Evolutionary conservation across 2,329 filamentous ascomycete species (phyloP).

Genomic region (Epichloe bromicola): DNA sequence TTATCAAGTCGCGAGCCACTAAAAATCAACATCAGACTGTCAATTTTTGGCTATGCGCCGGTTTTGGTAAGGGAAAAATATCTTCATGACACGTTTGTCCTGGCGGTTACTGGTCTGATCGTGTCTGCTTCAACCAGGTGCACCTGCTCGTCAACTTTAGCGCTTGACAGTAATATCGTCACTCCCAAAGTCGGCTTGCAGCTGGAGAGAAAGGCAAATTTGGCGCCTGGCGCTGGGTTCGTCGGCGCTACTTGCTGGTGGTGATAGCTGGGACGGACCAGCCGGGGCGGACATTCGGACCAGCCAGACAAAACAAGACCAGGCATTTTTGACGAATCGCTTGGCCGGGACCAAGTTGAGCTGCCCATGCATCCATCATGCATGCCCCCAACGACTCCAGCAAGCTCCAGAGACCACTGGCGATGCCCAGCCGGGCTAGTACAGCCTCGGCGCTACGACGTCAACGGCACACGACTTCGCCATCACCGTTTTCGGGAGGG

Average conservation of each 20-base stretch:
- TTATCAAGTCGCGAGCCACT: no score
- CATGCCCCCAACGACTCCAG: neutral
- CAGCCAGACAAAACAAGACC: neutral
- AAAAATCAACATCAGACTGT: no score
- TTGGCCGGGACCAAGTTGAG: neutral
- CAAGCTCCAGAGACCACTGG: neutral
- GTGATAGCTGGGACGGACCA: no score
- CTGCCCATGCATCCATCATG: neutral
- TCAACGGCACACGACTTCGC: neutral
- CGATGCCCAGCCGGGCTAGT: neutral
- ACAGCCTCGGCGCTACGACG: constrained; percentile 3
- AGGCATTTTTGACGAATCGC: neutral
- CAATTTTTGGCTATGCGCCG: no score
- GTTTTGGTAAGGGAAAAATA: no score
- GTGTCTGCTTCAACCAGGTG: no score
- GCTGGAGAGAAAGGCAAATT: neutral
- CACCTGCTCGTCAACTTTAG: neutral
- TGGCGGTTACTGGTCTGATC: no score
- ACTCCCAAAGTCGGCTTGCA: neutral
- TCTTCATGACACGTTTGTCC: no score
- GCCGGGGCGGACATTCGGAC: neutral
- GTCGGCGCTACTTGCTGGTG: no score
- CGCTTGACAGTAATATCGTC: neutral
- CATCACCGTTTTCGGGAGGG: constrained; percentile 4
- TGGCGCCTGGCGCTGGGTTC: neutral